Percentiles rank a stretch among this genome's conserved stretches.
Conservation (phyloP, 208 protist genomes). For the Endotrypanum monterogeii region DNA sequence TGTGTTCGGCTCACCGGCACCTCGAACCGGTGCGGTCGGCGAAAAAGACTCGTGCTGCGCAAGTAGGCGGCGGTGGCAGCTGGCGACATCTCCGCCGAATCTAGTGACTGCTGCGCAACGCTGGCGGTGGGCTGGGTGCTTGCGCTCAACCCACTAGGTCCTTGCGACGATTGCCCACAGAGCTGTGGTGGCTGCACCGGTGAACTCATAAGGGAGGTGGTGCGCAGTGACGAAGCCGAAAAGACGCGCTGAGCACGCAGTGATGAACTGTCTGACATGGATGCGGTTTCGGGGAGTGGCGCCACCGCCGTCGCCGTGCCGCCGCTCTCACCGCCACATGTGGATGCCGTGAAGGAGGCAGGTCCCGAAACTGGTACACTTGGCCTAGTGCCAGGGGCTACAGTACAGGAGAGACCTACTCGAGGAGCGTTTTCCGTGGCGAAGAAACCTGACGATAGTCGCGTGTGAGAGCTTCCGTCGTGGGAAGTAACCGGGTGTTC, state of each 20-base stretch:
- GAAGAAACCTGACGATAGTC: neutral
- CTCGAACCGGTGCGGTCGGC: conserved; percentile 34
- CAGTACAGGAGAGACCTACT: neutral
- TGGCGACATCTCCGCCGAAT: conserved; percentile 31
- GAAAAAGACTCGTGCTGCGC: conserved; percentile 40
- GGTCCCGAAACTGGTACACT: neutral
- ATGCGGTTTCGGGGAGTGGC: neutral
- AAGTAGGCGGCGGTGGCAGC: conserved; percentile 31
- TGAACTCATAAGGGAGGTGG: conserved; percentile 20
- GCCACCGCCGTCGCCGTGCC: neutral
- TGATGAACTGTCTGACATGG: conserved; percentile 6
- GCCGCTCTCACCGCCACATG: neutral
- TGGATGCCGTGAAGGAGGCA: neutral
- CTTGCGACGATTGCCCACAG: conserved; percentile 7
- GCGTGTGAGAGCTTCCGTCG: conserved; percentile 6
- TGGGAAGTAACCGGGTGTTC: neutral
- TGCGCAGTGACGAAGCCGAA: conserved; percentile 21
- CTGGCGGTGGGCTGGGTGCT: conserved; percentile 18
- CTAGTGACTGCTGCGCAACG: conserved; percentile 18
- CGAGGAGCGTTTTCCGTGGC: neutral
- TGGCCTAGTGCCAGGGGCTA: neutral
- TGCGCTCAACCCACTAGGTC: conserved; percentile 15
- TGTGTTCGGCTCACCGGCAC: conserved; percentile 42
- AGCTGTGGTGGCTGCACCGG: conserved; percentile 20
- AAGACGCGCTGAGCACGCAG: conserved; percentile 17